Evolutionary conservation across 1,139 yeast species (phyloP).

Genomic region (Geotrichum phurueaensis): DNA sequence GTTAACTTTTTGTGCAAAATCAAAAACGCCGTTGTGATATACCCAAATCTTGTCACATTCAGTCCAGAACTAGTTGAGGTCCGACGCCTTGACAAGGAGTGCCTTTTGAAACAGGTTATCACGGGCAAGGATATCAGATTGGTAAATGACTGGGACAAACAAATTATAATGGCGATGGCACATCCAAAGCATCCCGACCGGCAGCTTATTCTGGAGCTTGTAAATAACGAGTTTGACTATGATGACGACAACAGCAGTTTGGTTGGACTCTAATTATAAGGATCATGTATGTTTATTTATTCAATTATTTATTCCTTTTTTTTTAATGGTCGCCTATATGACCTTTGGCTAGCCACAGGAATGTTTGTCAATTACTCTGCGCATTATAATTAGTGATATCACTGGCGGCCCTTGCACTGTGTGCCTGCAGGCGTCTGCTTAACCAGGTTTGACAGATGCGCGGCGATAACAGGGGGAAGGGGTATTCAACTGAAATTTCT

Average conservation of each 20-base stretch:
- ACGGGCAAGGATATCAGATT: conserved; percentile 53
- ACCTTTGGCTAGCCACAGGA: too few relatives aligned
- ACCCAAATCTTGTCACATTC: conserved; percentile 56
- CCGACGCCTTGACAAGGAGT: conserved; percentile 43
- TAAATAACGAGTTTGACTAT: conserved; percentile 33
- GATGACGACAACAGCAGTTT: conserved; percentile 31
- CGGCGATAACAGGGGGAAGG: too few relatives aligned
- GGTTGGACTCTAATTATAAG: conserved; percentile 23
- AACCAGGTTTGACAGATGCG: too few relatives aligned
- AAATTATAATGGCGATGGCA: conserved; percentile 53
- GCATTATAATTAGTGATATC: too few relatives aligned
- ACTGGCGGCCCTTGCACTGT: too few relatives aligned
- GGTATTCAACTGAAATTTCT: too few relatives aligned
- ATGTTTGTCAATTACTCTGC: too few relatives aligned
- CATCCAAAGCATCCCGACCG: conserved; percentile 64
- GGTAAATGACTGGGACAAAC: conserved; percentile 42
- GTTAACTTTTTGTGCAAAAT: conserved; percentile 62
- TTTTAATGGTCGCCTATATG: neutral
- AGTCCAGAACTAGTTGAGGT: conserved; percentile 70
- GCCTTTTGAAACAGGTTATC: conserved; percentile 62
- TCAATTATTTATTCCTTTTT: neutral
- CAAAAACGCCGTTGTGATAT: conserved; percentile 47
- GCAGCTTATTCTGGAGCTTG: conserved; percentile 46
- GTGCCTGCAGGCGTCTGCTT: too few relatives aligned
- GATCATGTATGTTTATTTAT: neutral